Evolutionary conservation across 2,329 filamentous ascomycete species (phyloP).

Genomic region (Xylariaceae sp.): DNA sequence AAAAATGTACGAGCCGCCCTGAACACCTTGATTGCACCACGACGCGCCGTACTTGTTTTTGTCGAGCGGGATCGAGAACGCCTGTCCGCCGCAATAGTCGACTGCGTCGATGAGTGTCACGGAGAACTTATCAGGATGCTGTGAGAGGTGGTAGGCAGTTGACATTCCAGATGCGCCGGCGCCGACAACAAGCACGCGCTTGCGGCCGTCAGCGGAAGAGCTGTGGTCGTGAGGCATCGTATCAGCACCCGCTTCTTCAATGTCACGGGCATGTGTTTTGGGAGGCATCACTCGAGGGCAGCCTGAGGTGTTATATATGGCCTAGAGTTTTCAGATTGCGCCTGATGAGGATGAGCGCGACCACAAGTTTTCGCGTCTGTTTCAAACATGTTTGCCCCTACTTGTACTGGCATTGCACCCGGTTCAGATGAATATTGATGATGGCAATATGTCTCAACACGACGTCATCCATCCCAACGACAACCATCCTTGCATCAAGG

Average conservation of each 20-base stretch:
- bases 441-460: slow-evolving; percentile 8
- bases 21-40: slow-evolving; percentile 59
- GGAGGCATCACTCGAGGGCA: slow-evolving; percentile 7
- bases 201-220: slow-evolving; percentile 24
- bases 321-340: not conserved
- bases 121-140: slow-evolving; percentile 55
- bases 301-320: not conserved
- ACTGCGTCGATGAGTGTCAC: slow-evolving; percentile 53
- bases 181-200: slow-evolving; percentile 38
- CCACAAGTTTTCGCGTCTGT: not conserved
- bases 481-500: slow-evolving; percentile 2
- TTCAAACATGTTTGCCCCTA: not conserved
- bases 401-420: no score
- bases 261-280: slow-evolving; percentile 16
- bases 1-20: slow-evolving; percentile 54
- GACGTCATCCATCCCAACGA: slow-evolving; percentile 19
- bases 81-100: slow-evolving; percentile 57
- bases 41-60: slow-evolving; percentile 53
- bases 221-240: slow-evolving; percentile 24
- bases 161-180: slow-evolving; percentile 46
- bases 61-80: slow-evolving; percentile 56
- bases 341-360: not conserved
- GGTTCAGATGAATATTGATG: slow-evolving; percentile 5
- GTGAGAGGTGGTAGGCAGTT: slow-evolving; percentile 53
- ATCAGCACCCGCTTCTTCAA: slow-evolving; percentile 18